These are phyloP conservation scores for Xanthoconium stramineum DNA, from an alignment of 768 basidiomycete genomes.

Conservation along the genomic window DNA sequence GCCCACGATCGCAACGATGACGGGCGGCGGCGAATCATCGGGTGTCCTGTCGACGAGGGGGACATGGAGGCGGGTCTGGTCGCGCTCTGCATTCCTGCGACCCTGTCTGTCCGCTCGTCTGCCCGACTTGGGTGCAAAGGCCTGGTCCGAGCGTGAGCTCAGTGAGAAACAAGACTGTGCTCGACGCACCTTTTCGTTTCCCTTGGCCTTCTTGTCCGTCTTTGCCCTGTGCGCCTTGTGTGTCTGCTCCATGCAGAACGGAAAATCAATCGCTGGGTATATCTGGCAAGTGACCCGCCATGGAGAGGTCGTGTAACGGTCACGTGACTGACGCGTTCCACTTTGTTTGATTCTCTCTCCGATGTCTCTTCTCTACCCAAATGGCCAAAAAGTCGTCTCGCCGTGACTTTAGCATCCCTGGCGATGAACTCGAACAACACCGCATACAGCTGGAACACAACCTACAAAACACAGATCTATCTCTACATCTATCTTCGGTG, in stretches of 20 bases:
- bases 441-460: conserved; percentile 79
- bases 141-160: conserved; percentile 35
- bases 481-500: conserved; percentile 63
- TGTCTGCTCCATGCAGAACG: conserved; percentile 56
- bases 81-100: conserved; percentile 85
- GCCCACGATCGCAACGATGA: conserved; percentile 92
- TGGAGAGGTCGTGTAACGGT: conserved; percentile 13
- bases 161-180: too few species aligned
- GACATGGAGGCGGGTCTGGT: conserved; percentile 94
- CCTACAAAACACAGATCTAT: conserved; percentile 68
- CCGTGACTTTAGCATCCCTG: conserved; percentile 54
- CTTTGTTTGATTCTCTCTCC: conserved; percentile 19
- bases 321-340: conserved; percentile 31
- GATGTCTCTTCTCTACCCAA: conserved; percentile 2
- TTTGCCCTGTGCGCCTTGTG: conserved; percentile 83
- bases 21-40: conserved; percentile 85
- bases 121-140: conserved; percentile 91
- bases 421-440: conserved; percentile 72
- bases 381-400: conserved; percentile 28
- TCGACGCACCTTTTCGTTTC: conserved; percentile 73
- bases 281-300: conserved; percentile 18
- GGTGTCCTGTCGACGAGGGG: conserved; percentile 95
- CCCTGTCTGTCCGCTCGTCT: conserved; percentile 86
- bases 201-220: conserved; percentile 74
- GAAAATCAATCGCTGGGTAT: neutral